Conservation (phyloP, 2,329 filamentous ascomycete genomes). For the Aspergillus ibericus region DNA sequence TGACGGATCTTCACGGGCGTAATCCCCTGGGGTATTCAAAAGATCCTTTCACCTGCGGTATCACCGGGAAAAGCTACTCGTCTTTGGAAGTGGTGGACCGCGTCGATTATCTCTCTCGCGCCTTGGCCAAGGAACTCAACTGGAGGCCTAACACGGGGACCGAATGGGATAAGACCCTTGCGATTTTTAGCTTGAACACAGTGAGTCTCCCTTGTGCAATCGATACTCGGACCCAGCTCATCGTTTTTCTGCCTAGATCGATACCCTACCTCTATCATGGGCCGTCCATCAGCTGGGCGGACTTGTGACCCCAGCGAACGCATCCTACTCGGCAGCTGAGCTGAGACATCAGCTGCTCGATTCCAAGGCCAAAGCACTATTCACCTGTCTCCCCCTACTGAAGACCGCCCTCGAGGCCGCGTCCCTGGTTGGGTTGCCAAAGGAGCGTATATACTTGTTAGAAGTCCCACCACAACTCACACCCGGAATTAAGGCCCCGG, state of each 20-base stretch:
- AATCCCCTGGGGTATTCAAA: slow-evolving; percentile 61
- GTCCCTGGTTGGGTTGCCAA: slow-evolving; percentile 61
- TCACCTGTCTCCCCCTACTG: slow-evolving; percentile 69
- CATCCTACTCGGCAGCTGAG: slow-evolving; percentile 69
- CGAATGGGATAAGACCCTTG: slow-evolving; percentile 80
- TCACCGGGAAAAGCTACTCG: slow-evolving; percentile 68
- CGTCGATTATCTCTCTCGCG: slow-evolving; percentile 66
- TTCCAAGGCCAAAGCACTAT: slow-evolving; percentile 67
- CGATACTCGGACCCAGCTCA: background rate
- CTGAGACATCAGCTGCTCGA: slow-evolving; percentile 71
- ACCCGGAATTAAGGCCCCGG: slow-evolving; percentile 46
- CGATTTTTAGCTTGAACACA: slow-evolving; percentile 77
- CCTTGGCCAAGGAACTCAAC: slow-evolving; percentile 67
- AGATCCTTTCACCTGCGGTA: slow-evolving; percentile 74
- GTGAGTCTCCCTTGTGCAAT: slow-evolving; percentile 45
- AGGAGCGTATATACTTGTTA: slow-evolving; percentile 66
- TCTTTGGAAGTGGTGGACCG: slow-evolving; percentile 63
- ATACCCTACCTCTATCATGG: slow-evolving; percentile 71
- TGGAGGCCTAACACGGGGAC: slow-evolving; percentile 69
- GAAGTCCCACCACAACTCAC: slow-evolving; percentile 61
- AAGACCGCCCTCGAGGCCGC: slow-evolving; percentile 65
- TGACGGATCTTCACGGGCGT: slow-evolving; percentile 69
- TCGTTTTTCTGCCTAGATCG: slow-evolving; percentile 55
- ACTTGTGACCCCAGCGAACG: slow-evolving; percentile 72
- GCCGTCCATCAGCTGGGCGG: slow-evolving; percentile 74